Conservation (phyloP, 2,329 filamentous ascomycete genomes). For the Colletotrichum liriopes region DNA sequence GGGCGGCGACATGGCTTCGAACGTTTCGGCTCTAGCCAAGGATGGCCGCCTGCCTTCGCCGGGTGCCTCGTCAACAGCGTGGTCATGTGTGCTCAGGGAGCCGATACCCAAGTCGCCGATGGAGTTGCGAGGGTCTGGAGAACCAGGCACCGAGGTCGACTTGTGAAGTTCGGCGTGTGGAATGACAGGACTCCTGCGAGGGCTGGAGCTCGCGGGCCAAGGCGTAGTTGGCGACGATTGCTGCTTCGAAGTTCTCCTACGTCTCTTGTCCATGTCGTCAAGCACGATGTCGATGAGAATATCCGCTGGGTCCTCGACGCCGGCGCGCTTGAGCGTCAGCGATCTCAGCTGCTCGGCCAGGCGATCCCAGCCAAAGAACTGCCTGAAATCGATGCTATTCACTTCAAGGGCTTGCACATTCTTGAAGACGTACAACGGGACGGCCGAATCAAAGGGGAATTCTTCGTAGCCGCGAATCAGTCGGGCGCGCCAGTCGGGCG, state of each 20-base stretch:
- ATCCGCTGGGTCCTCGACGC: conserved; percentile 91
- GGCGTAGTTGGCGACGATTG: conserved; percentile 84
- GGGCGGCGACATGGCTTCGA: conserved; percentile 61
- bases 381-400: conserved; percentile 94
- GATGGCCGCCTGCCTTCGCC: conserved; percentile 60
- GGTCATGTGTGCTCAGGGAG: conserved; percentile 71
- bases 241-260: conserved; percentile 88
- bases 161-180: conserved; percentile 77
- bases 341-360: conserved; percentile 93
- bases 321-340: conserved; percentile 88
- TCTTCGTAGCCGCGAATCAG: conserved; percentile 96
- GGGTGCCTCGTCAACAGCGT: conserved; percentile 60
- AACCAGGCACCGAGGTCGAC: conserved; percentile 79
- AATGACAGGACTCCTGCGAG: conserved; percentile 74
- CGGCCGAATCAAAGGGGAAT: conserved; percentile 97
- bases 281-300: conserved; percentile 93
- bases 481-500: conserved; percentile 93
- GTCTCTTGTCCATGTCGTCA: conserved; percentile 95
- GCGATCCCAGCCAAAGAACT: conserved; percentile 97
- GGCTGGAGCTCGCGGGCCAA: conserved; percentile 72
- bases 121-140: conserved; percentile 65
- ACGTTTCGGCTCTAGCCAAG: conserved; percentile 62
- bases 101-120: conserved; percentile 69
- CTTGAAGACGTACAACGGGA: conserved; percentile 97
- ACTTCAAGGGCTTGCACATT: conserved; percentile 95